Evolutionary conservation across 352 stramenopile genomes (phyloP), one percentile per base, ranked within the genome.

Genomic region (Phytophthora sp.): DNA sequence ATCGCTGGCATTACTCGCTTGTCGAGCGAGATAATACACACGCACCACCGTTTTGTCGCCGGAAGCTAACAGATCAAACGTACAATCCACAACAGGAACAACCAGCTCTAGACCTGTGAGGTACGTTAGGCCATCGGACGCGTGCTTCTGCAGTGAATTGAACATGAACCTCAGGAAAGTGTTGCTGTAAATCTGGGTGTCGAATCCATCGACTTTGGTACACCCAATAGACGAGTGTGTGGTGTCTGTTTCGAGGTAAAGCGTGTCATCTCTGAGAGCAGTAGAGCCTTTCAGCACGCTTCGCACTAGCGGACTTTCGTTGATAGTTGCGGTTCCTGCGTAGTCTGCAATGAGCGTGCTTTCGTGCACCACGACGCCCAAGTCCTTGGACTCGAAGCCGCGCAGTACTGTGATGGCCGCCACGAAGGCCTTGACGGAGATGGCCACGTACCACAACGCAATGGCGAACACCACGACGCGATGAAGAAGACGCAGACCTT

Each of bases 161-260:
- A 64, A 74, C 21, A 71, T 42, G 18, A 62, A 64, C n/a, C 66
- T 54, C 15, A 75, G 45, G 27, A 71, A 71, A 0, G 21, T 46
- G 15, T 53, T 46, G 50, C 31, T 38, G 48, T 83, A 83, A 10
- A 76, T 26, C 3, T 55, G 5, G 2, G 7, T 30, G 28, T 68
- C 55, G 45, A 71, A 70, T 3, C 18, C 30, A 2, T 38, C 31
- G 7, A 62, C 42, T 1, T 13, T 17, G 1, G 41, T 48, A 18
- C 62, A 70, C 11, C 56, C 17, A 8, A 24, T 18, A 12, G 50
- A 54, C 21, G 54, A 81, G 17, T 44, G 41, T 1, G 37, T 42
- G 4, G 21, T 55, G 2, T 35, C 21, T 8, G 26, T 56, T 41
- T 76, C 45, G 23, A 80, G 43, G 38, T 57, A 85, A 11, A 82